phyloP scores from a whole-genome alignment of 176 grass and related monocot species.

The Phyllostachys edulis region DNA sequence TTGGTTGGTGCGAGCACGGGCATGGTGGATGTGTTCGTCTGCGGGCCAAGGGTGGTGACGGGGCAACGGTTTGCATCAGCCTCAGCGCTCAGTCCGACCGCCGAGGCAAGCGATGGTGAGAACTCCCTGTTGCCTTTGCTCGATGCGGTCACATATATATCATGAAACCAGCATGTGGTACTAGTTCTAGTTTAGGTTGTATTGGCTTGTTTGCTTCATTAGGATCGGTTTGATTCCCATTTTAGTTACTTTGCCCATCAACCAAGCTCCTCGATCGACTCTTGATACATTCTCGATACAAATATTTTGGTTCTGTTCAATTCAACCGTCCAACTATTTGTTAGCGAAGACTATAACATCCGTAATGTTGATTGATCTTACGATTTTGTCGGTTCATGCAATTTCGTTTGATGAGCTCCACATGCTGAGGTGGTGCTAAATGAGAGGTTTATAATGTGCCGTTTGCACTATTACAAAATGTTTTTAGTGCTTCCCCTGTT shows the following conservation, averaged over 20 bases:
- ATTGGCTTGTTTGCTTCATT: not conserved
- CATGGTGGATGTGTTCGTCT: slow-evolving; percentile 71
- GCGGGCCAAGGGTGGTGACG: slow-evolving; percentile 65
- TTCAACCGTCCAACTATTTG: not conserved
- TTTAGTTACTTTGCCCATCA: not conserved
- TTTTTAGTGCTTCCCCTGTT: not conserved
- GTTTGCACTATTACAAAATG: not conserved
- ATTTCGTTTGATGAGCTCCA: not conserved
- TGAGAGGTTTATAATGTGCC: not conserved
- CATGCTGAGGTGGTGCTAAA: not conserved
- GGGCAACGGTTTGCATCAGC: slow-evolving; percentile 62
- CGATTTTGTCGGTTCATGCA: not conserved
- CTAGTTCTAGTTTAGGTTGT: not conserved
- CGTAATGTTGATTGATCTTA: not conserved
- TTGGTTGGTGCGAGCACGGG: slow-evolving; percentile 40
- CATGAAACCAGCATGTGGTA: not conserved
- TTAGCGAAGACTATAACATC: not conserved
- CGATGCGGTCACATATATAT: too few species aligned
- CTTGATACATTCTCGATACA: not conserved
- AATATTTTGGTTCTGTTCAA: not conserved
- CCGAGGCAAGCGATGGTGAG: slow-evolving; percentile 60
- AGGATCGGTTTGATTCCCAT: not conserved
- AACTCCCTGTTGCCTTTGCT: not conserved
- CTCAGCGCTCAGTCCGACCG: slow-evolving; percentile 45
- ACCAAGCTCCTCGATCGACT: not conserved